phyloP scores from a whole-genome alignment of 768 basidiomycete species.

The Chlorophyllum brunneum region DNA sequence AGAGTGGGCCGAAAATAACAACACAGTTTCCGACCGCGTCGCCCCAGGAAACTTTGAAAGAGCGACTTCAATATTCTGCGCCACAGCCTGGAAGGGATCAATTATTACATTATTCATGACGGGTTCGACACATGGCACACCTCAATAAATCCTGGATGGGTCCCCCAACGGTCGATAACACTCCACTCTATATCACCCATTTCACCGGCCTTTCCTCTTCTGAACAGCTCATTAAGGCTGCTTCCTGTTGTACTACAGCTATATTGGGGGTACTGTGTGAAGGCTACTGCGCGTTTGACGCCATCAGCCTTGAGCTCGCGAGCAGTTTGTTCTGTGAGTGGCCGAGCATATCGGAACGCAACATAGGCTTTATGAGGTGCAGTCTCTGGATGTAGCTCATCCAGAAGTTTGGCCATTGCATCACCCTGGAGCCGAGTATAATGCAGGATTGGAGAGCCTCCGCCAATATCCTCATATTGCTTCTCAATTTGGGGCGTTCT shows the following conservation, averaged over 20 bases:
- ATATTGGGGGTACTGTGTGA: conserved; percentile 99
- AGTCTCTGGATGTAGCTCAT: conserved; percentile 89
- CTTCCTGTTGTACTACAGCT: conserved; percentile 98
- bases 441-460: conserved; percentile 91
- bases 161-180: conserved; percentile 97
- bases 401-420: conserved; percentile 85
- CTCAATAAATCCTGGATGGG: conserved; percentile 91
- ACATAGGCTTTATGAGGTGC: conserved; percentile 97
- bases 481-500: conserved; percentile 91
- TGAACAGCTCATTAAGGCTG: conserved; percentile 89
- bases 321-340: conserved; percentile 80
- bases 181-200: conserved; percentile 83
- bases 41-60: conserved; percentile 74
- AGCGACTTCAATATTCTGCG: conserved; percentile 82
- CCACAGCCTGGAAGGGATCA: conserved; percentile 63
- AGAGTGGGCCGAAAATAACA: conserved; percentile 97
- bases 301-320: conserved; percentile 86
- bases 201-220: conserved; percentile 58
- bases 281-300: conserved; percentile 88
- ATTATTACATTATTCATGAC: conserved; percentile 9
- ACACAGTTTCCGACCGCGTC: conserved; percentile 67
- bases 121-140: conserved; percentile 38
- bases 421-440: conserved; percentile 89
- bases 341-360: conserved; percentile 91
- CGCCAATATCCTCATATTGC: conserved; percentile 93